Evolutionary conservation across 2,329 filamentous ascomycete species (phyloP).

Genomic region (Fusarium cicatricum): DNA sequence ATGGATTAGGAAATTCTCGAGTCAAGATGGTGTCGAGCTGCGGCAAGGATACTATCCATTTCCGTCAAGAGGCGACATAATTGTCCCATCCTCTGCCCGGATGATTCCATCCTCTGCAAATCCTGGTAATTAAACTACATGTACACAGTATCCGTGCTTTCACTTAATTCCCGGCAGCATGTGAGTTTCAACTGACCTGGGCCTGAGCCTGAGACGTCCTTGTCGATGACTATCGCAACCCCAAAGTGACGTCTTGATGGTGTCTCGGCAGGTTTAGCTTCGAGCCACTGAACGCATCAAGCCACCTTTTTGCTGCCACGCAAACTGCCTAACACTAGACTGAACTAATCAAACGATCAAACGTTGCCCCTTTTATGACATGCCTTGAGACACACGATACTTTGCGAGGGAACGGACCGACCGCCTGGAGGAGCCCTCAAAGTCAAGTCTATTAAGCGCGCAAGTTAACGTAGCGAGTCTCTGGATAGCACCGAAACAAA

Average conservation of each 20-base stretch:
- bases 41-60: conserved; percentile 1
- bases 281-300: conserved; percentile 39
- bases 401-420: conserved; percentile 1
- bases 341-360: too few species aligned
- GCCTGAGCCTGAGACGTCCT: conserved; percentile 13
- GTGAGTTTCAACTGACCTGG: conserved; percentile 5
- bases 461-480: background rate
- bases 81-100: background rate
- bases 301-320: conserved; percentile 3
- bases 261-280: conserved; percentile 34
- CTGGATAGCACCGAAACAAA: conserved; percentile 2
- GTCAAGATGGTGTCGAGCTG: conserved; percentile 25
- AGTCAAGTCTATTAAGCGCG: background rate
- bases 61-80: conserved; percentile 1
- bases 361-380: background rate
- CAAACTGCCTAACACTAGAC: background rate
- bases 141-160: background rate
- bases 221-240: conserved; percentile 12
- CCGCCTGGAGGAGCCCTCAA: background rate
- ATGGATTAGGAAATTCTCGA: conserved; percentile 26
- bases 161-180: conserved; percentile 24
- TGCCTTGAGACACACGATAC: background rate
- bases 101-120: background rate
- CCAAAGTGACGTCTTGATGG: conserved; percentile 30
- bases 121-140: background rate